Evolutionary conservation across 371 early-diverging fungal species (phyloP).

Genomic region (Rhizopus stolonifer): DNA sequence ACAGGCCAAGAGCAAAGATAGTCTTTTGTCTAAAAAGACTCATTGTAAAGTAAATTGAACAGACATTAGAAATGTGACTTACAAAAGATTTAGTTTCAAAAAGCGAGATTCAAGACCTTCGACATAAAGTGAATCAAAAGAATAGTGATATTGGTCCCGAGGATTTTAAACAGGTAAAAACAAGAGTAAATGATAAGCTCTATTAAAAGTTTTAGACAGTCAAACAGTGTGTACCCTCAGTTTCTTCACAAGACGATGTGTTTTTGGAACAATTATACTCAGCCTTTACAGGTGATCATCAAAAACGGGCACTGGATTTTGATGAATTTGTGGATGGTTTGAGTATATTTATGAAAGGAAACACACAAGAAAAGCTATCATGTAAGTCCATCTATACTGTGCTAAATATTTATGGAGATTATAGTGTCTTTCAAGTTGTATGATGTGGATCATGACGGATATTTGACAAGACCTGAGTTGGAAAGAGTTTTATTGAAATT

Average conservation of each 20-base stretch:
- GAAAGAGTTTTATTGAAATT: constrained; percentile 73
- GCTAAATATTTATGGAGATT: not conserved
- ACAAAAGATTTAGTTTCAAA: constrained; percentile 55
- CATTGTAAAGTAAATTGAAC: constrained; percentile 43
- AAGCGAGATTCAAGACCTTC: constrained; percentile 66
- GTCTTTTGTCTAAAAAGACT: constrained; percentile 51
- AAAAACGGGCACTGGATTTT: constrained; percentile 34
- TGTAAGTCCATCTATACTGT: constrained; percentile 44
- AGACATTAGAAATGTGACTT: not conserved
- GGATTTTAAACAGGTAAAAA: constrained; percentile 68
- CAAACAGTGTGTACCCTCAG: constrained; percentile 41
- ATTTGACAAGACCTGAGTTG: constrained; percentile 73
- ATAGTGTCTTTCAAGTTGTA: constrained; percentile 82
- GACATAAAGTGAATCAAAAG: constrained; percentile 60
- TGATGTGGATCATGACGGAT: constrained; percentile 80
- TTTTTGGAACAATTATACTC: constrained; percentile 79
- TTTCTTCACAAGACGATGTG: constrained; percentile 67
- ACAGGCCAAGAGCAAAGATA: constrained; percentile 57
- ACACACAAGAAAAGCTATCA: constrained; percentile 75
- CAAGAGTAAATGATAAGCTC: not conserved
- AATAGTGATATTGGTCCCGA: constrained; percentile 61
- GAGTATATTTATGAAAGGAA: constrained; percentile 79
- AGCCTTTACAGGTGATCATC: constrained; percentile 67
- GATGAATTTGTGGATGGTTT: constrained; percentile 79
- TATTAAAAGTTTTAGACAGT: constrained; percentile 28